Evolutionary conservation across 78 protist genomes (phyloP), one percentile per base, ranked within the genome.

Genomic region (slime mould (Dictyostelium discoideum)): DNA sequence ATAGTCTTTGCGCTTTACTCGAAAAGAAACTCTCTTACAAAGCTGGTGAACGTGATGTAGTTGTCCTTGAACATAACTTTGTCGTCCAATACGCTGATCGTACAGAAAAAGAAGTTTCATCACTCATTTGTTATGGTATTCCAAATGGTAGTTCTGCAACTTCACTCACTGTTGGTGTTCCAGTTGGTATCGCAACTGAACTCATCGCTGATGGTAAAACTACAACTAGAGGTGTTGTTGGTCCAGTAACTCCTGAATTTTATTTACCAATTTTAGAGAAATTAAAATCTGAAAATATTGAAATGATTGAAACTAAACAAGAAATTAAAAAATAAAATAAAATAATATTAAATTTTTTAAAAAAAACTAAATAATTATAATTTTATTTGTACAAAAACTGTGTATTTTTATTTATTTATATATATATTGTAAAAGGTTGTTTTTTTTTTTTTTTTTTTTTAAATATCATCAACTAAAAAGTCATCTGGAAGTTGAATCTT

Each of bases 111-210:
- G 92, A 86, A 82, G 50, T 37, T 39, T 92, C 96, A 60, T 65
- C 57, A 50, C 65, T 92, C 20, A 74, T 92, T 39, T 85, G 92
- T 22, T 92, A 48, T 46, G 96, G 96, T 57, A 14, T 65, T 24
- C 77, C 44, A 39, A 65, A 63, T 83, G 90, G 88, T 54, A 40
- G 78, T 10, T 73, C 95, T 22, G 97, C 96, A 11, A 97, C 95
- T 46, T 94, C 97, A 24, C 86, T 85, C 85, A 96, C 98, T 37
- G 98, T 97, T 22, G 98, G 98, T 60, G 63, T 96, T 13, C 98
- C 98, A 18, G 97, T 94, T 29, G 98, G 95, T 79, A 96, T 96
- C 20, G 96, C 97, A 5, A 83, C 98, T 5, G 96, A 96, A 42
- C 86, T 97, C 8, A 84, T 96, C 32, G 32, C 96, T 32, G 95